These are phyloP conservation scores for Pythium periplocum DNA, from an alignment of 352 stramenopile genomes.

Conservation along the genomic window DNA sequence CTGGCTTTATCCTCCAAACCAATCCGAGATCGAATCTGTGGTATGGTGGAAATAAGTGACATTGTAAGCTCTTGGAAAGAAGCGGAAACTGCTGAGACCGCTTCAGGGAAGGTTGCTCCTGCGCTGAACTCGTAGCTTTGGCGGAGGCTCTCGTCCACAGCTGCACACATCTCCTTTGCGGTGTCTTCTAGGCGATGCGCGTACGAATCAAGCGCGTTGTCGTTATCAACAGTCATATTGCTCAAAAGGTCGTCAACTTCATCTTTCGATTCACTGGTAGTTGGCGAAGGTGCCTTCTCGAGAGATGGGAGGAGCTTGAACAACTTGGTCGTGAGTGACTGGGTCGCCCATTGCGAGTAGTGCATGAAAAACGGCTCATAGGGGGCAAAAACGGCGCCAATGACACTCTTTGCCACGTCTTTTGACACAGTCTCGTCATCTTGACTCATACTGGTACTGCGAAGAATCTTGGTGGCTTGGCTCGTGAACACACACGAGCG, in stretches of 20 bases:
- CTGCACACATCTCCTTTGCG: slow-evolving; percentile 26
- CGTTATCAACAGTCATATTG: slow-evolving; percentile 15
- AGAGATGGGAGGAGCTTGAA: slow-evolving; percentile 39
- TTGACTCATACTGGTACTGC: slow-evolving; percentile 8
- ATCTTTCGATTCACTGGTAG: slow-evolving; percentile 4
- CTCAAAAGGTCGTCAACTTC: slow-evolving; percentile 24
- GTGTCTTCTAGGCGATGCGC: slow-evolving; percentile 54
- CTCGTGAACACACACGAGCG: slow-evolving; percentile 36
- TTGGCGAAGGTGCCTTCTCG: slow-evolving; percentile 2
- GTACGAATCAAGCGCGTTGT: slow-evolving; percentile 40
- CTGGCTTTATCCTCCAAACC: slow-evolving; percentile 18
- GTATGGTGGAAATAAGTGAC: slow-evolving; percentile 28
- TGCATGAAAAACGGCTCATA: slow-evolving; percentile 55
- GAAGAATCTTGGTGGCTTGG: slow-evolving; percentile 39
- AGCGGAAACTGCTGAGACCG: slow-evolving; percentile 28
- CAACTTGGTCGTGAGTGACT: slow-evolving; percentile 33
- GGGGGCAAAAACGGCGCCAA: slow-evolving; percentile 37
- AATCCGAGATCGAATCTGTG: slow-evolving; percentile 40
- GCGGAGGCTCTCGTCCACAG: slow-evolving; percentile 48
- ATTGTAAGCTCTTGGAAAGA: slow-evolving; percentile 35
- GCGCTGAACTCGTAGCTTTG: slow-evolving; percentile 56
- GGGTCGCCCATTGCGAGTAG: slow-evolving; percentile 36
- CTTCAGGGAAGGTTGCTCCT: slow-evolving; percentile 55
- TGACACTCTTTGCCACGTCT: slow-evolving; percentile 7
- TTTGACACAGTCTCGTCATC: slow-evolving; percentile 4